Base-by-base conservation (phyloP, 306 rosid genomes). In the Fragaria ananassa region DNA sequence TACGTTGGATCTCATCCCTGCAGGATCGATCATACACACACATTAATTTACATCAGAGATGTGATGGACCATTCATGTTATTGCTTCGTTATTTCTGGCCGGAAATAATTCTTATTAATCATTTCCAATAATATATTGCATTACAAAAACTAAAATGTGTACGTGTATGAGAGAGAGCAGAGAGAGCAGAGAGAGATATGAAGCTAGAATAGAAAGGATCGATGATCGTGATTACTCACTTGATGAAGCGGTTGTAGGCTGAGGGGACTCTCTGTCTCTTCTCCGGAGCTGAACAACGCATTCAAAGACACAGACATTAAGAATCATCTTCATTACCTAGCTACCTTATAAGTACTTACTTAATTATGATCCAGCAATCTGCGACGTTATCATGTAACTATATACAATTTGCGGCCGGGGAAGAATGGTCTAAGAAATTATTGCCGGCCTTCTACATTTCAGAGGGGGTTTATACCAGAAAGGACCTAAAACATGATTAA, bases 1-100 rank as follows among this genome's bases (percentile, higher is more conserved):
- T 85, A 81, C 88, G 88, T 82, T 85, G 88, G 86, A 85, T 85
- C 84, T 85, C 88, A 73, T 85, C 88, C 82, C 88, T 85, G 86
- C 86, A 78, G 63, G 11, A 51, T 51, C 63, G 3, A 50, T 35
- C 63, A 71, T n/a, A 50, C 4, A 71, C 11, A 34, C 51, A 60
- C 3, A 29, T 60, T 1, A 6, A 41, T 6, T 5, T 64, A 8
- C 45, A 64, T 18, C 25, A 64, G 46, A 64, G 46, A 64, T 61
- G 0, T 18, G 15, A 34, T 34, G 35, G 61, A 65, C 66, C 73
- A 66, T 76, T 76, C 35, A 65, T n/a, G 17, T 74, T 41, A 72
- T 50, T 57, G 57, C 72, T 31, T 81, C 72, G 18, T 11, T 29
- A 37, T 64, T 61, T 31, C 58, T 76, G 34, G 27, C 27, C 27